These are phyloP conservation scores for Raddia guianensis DNA, from an alignment of 176 grass and related monocot genomes.

Conservation along the genomic window DNA sequence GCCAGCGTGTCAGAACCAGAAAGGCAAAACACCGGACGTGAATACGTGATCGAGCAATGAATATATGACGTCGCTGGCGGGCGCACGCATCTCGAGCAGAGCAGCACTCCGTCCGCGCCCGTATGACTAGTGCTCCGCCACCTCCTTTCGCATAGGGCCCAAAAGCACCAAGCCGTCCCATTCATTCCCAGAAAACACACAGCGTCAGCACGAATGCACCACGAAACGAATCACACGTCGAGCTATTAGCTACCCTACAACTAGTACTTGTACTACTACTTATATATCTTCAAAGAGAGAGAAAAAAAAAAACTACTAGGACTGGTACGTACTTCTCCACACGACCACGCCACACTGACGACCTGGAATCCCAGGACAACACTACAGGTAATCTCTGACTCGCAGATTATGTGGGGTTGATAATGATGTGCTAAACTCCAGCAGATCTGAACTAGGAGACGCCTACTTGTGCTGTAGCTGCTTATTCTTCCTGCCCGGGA, in stretches of 20 bases:
- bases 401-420: no score
- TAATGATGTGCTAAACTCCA: not conserved
- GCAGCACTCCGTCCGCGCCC: no score
- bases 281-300: no score
- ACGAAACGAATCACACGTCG: not conserved
- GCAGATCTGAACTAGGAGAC: not conserved
- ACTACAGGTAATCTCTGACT: not conserved
- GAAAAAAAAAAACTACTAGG: no score
- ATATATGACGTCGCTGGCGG: no score
- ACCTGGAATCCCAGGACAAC: not conserved
- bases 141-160: not conserved
- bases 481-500: slow-evolving; percentile 62
- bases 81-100: no score
- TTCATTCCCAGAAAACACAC: not conserved
- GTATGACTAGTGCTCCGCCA: no score
- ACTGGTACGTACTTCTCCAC: not conserved
- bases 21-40: no score
- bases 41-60: no score
- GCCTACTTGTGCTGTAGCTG: slow-evolving; percentile 23
- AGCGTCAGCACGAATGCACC: not conserved
- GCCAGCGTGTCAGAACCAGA: no score
- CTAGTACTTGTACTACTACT: no score
- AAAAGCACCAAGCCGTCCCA: not conserved
- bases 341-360: no score
- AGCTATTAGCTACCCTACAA: not conserved